Conservation (phyloP, 345 rosid species). For the Sisymbrium irio region DNA sequence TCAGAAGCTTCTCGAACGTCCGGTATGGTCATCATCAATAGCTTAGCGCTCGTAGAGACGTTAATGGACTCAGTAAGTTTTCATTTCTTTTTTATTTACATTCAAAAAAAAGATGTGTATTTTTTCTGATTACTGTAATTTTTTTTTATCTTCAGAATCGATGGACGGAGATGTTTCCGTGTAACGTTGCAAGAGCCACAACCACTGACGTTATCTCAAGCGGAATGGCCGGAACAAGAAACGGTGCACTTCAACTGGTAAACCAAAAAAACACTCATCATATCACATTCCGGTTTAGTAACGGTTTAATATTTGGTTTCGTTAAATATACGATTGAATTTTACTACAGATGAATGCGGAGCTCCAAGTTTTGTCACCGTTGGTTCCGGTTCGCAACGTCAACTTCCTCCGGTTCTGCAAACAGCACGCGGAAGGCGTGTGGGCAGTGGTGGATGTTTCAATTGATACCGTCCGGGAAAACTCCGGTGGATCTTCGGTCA, state of each 20-base stretch:
- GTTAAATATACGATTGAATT: neutral
- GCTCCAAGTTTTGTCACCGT: constrained; percentile 65
- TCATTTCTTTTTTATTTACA: neutral
- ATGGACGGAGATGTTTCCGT: constrained; percentile 69
- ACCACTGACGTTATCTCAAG: constrained; percentile 47
- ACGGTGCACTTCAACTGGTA: constrained; percentile 73
- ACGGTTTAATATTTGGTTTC: neutral
- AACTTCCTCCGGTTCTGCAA: constrained; percentile 70
- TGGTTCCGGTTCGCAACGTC: constrained; percentile 59
- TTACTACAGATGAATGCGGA: constrained; percentile 62
- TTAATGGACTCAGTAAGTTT: constrained; percentile 69
- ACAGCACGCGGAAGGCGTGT: constrained; percentile 61
- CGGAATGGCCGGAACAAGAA: constrained; percentile 50
- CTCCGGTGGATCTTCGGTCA: constrained; percentile 38
- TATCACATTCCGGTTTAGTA: constrained; percentile 2
- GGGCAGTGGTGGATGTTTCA: constrained; percentile 87
- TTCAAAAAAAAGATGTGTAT: neutral
- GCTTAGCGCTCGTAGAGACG: constrained; percentile 59
- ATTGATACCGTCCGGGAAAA: constrained; percentile 43
- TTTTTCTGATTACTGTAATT: neutral
- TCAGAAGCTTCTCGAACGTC: constrained; percentile 59
- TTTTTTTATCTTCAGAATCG: constrained; percentile 47
- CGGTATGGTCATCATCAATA: constrained; percentile 48
- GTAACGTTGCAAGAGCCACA: constrained; percentile 53
- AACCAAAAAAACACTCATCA: neutral